Base-by-base conservation (phyloP, 164 flowering plant genomes). In the Houttuynia cordata region DNA sequence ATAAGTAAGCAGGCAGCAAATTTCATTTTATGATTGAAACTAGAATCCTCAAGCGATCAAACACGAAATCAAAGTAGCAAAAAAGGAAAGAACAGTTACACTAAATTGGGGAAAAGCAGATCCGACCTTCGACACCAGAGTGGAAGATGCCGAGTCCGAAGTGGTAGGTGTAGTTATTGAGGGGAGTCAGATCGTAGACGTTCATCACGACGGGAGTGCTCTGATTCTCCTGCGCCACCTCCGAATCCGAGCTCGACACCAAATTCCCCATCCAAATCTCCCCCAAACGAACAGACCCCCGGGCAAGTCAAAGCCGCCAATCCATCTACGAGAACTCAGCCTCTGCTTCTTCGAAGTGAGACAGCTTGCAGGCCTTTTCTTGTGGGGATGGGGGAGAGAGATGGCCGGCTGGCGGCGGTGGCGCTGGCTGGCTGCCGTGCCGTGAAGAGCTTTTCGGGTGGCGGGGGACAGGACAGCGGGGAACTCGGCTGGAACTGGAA, bases 111-210 rank as follows among this genome's bases (percentile, higher is more conserved):
- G 47, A 30, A 30, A n/a, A 1, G 19, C 14, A 40, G 40, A 53
- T 57, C 42, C 51, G 53, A 87, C 91, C 85, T 85, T 87, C 82
- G 66, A 85, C 80, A 41, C 87, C 95, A 0, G 95, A 85, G 66
- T 87, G 95, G 56, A 81, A 87, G 62, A 85, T 81, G 15, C 91
- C 94, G 20, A 80, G 50, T 18, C 95, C 91, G 59, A 85, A 72
- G 84, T 84, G 82, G 60, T 54, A 71, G 40, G 69, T 67, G 74
- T 87, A 87, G 68, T 71, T 64, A 63, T 87, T 87, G 62, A 79
- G 10, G 52, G 92, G 86, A 18, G 89, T 85, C 61, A 88, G 86
- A 73, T 88, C 96, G 65, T 88, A 88, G 19, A 88, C 79, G 58
- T 88, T 86, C 78, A 88, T 58, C 14, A 76, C 54, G 63, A 88